Percentiles rank a stretch among this genome's conserved stretches.
phyloP scores from a whole-genome alignment of 345 rosid species.

The Acer negundo region DNA sequence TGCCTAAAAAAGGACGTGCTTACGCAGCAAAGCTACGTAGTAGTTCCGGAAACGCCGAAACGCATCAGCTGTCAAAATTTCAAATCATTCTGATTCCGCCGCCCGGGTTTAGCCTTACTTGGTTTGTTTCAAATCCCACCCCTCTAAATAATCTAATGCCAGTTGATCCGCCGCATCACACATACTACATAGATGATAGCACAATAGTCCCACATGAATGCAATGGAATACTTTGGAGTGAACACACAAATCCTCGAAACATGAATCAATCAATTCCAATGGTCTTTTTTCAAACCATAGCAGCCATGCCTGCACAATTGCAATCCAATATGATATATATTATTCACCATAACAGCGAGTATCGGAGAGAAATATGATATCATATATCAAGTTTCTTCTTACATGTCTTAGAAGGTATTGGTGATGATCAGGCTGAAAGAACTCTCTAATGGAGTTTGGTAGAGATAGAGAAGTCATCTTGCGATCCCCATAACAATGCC shows the following conservation, averaged over 20 bases:
- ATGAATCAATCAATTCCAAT: conserved; percentile 8
- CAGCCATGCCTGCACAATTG: conserved; percentile 24
- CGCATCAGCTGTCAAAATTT: no score
- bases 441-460: not conserved
- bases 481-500: conserved; percentile 22
- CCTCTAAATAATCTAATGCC: no score
- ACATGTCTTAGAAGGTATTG: conserved; percentile 21
- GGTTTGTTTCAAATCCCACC: no score
- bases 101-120: no score
- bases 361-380: not conserved
- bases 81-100: no score
- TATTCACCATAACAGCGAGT: not conserved
- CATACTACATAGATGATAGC: not conserved
- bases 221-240: not conserved
- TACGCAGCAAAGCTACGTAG: no score
- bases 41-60: no score
- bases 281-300: conserved; percentile 8
- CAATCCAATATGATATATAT: not conserved
- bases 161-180: no score
- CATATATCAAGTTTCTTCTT: not conserved
- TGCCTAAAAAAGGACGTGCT: no score
- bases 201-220: conserved; percentile 13
- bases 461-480: conserved; percentile 16
- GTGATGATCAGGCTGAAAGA: conserved; percentile 14
- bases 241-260: not conserved